phyloP scores from a whole-genome alignment of 1,284 basidiomycete genomes.

The Sutorius eximius region DNA sequence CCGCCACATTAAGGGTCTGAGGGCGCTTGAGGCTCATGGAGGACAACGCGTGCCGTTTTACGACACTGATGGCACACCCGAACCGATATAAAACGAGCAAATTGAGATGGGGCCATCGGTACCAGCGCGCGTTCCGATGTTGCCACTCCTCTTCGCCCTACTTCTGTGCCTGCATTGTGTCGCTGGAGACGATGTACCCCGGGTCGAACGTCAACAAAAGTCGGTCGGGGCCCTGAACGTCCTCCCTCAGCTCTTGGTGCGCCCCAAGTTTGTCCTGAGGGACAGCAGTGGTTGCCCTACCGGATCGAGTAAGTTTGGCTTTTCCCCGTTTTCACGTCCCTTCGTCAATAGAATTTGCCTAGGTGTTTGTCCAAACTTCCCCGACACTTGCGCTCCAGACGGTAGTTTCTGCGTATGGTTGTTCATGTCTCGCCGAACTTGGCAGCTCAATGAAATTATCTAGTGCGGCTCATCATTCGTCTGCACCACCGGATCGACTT shows the following conservation, averaged over 20 bases:
- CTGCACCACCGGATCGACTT: constrained; percentile 16
- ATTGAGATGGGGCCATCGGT: not conserved
- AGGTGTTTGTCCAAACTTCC: constrained; percentile 26
- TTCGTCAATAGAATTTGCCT: not conserved
- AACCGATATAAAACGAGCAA: constrained; percentile 7
- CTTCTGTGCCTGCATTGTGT: constrained; percentile 7
- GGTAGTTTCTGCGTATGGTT: constrained; percentile 26
- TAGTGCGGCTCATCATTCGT: constrained; percentile 13
- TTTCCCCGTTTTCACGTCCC: not conserved
- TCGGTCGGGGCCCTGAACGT: not conserved
- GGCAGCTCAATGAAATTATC: not conserved
- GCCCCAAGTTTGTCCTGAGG: constrained; percentile 16
- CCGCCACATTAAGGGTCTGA: not conserved
- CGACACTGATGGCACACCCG: not conserved
- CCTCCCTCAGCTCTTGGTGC: constrained; percentile 20
- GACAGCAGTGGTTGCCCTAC: constrained; percentile 6
- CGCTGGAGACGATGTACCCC: not conserved
- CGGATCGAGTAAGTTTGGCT: constrained; percentile 20
- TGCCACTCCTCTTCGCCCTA: constrained; percentile 1
- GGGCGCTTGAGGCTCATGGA: too few relatives aligned
- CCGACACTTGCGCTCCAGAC: constrained; percentile 15
- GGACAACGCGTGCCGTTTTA: not conserved
- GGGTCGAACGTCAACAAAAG: constrained; percentile 1
- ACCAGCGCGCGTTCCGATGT: constrained; percentile 7
- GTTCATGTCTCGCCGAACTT: too few relatives aligned